Evolutionary conservation across 1,284 basidiomycete genomes (phyloP), one percentile per base, ranked within the genome.

Genomic region (Quambalaria eucalypti): DNA sequence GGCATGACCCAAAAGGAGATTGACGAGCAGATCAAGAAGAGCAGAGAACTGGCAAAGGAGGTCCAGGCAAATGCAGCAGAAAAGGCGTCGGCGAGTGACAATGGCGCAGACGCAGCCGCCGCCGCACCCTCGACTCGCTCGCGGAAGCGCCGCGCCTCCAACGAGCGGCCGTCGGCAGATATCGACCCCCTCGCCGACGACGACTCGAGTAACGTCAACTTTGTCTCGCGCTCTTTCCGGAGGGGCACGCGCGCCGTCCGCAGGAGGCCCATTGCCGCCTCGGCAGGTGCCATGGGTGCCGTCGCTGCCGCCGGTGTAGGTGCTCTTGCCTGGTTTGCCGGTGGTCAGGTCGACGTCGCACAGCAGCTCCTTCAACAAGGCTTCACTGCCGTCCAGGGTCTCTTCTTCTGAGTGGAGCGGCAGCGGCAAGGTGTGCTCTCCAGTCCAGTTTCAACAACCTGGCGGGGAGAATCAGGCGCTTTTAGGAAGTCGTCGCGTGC

Each of bases 311-410:
- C 70, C 1, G 71, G 70, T 33, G 64, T 65, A 4, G 70, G 67
- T 50, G 66, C 70, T 3, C 55, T 67, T 23, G 70, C 70, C n/a
- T 69, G 60, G 63, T 61, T 69, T 52, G 57, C 70, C n/a, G 70
- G 70, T 28, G 64, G 62, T 29, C 56, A 52, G 23, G 31, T 56
- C 19, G 54, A 56, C 40, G 40, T 56, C n/a, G 54, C 54, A 2
- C 28, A 29, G 40, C 39, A 39, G 21, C 25, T 56, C 23, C 39
- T 56, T 6, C 52, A 56, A 38, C 54, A 56, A 36, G 54, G 54
- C 16, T 21, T 56, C 19, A 46, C 7, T 21, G 21, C n/a, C 25
- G 14, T 46, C 16, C 42, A 46, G 25, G 42, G 42, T 26, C 25
- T 46, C 42, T 46, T 46, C 42, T 46, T 46, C 42, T 46, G 42